phyloP scores from a whole-genome alignment of 169 alveolate species.

The Plasmodium relictum region DNA sequence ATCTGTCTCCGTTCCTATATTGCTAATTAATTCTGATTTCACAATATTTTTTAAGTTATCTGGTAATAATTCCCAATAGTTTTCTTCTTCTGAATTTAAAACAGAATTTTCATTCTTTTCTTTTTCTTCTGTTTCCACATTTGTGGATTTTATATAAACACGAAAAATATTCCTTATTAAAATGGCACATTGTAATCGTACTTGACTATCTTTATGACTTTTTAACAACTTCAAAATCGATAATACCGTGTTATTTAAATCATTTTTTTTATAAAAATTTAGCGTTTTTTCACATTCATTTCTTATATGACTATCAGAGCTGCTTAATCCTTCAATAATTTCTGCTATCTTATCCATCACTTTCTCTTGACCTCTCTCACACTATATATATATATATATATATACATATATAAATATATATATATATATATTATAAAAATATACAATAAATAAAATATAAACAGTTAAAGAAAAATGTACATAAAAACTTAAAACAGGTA shows the following conservation, averaged over 20 bases:
- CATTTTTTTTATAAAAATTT: constrained; percentile 78
- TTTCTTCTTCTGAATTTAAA: constrained; percentile 54
- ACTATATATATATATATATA: neutral
- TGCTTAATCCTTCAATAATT: constrained; percentile 83
- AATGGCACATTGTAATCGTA: constrained; percentile 84
- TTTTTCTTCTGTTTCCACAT: constrained; percentile 79
- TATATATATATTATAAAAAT: neutral
- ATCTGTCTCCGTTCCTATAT: constrained; percentile 80
- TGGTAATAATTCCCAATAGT: constrained; percentile 72
- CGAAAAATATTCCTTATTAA: constrained; percentile 82
- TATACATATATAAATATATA: neutral
- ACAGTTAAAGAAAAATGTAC: too few species aligned
- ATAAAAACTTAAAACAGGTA: too few species aligned
- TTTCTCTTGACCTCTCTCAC: neutral
- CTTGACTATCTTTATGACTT: constrained; percentile 82
- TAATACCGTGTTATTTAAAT: constrained; percentile 79
- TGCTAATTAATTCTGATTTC: constrained; percentile 80
- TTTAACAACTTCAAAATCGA: constrained; percentile 81
- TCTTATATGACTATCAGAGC: constrained; percentile 81
- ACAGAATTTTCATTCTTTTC: constrained; percentile 76
- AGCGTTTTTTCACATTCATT: constrained; percentile 85
- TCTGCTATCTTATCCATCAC: constrained; percentile 79
- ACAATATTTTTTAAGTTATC: constrained; percentile 77
- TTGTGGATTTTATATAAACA: constrained; percentile 78
- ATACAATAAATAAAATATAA: too few species aligned